phyloP scores from a whole-genome alignment of 192 early-diverging fungal species.

The Rhizophagus clarus region DNA sequence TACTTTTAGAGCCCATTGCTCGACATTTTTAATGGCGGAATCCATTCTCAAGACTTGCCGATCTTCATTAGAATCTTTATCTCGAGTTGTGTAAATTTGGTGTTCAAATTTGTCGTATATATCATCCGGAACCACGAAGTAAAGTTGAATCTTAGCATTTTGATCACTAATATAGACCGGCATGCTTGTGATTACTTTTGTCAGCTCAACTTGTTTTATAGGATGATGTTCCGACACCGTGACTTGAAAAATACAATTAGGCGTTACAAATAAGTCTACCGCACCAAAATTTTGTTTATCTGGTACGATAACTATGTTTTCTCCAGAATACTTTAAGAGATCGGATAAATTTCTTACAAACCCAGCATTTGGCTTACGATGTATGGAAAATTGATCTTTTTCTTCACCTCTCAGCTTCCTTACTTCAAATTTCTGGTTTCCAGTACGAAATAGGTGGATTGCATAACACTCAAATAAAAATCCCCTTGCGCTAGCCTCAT shows the following conservation, averaged over 20 bases:
- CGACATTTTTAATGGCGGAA: no score
- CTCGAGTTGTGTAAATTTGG: neutral
- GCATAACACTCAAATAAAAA: neutral
- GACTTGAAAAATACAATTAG: neutral
- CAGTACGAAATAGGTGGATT: neutral
- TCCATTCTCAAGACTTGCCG: no score
- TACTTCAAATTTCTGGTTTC: constrained; percentile 5
- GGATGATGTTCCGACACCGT: neutral
- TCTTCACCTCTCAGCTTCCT: neutral
- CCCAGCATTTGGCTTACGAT: neutral
- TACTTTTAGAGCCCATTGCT: no score
- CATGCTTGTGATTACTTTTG: neutral
- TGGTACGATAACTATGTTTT: neutral
- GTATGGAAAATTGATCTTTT: neutral
- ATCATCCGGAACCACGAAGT: neutral
- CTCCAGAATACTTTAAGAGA: neutral
- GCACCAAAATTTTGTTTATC: neutral
- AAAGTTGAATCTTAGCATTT: neutral
- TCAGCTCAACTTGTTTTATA: neutral
- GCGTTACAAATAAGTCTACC: neutral
- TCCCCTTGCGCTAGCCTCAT: neutral
- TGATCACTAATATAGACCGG: neutral
- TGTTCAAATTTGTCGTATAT: neutral
- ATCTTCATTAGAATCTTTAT: neutral
- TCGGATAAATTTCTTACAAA: neutral